phyloP scores from a whole-genome alignment of 495 filamentous ascomycete species.

The Penicillium argentinense region DNA sequence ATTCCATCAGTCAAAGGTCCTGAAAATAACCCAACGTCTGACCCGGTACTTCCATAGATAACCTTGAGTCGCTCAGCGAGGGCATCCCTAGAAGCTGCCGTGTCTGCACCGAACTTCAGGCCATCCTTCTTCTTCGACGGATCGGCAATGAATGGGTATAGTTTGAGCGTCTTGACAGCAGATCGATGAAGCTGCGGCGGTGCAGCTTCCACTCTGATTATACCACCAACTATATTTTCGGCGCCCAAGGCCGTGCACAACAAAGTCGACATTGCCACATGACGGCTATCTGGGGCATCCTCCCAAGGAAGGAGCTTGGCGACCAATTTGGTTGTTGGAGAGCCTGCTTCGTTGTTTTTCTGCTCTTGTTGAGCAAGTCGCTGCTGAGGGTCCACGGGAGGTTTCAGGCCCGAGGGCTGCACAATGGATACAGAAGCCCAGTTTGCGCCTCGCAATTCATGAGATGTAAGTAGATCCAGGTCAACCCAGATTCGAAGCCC shows the following conservation, averaged over 20 bases:
- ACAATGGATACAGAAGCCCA: constrained; percentile 77
- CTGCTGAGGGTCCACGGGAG: constrained; percentile 71
- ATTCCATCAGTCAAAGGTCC: constrained; percentile 90
- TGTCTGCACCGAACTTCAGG: constrained; percentile 86
- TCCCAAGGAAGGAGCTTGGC: constrained; percentile 78
- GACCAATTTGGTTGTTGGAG: constrained; percentile 67
- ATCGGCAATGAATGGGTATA: constrained; percentile 72
- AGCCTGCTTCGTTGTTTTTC: constrained; percentile 54
- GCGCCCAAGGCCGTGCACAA: constrained; percentile 71
- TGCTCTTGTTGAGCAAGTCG: constrained; percentile 61
- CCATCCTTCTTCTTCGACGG: constrained; percentile 56
- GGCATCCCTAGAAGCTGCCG: constrained; percentile 71
- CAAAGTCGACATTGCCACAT: constrained; percentile 71
- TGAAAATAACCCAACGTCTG: constrained; percentile 61
- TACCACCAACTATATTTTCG: constrained; percentile 76
- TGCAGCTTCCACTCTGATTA: constrained; percentile 79
- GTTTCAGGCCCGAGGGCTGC: constrained; percentile 74
- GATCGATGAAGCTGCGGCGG: constrained; percentile 57
- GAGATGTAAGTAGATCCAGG: constrained; percentile 64
- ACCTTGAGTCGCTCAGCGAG: constrained; percentile 54
- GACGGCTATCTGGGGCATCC: constrained; percentile 77
- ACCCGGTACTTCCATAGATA: constrained; percentile 39
- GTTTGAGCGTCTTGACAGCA: constrained; percentile 57
- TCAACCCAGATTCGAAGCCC: constrained; percentile 84
- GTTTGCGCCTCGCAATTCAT: constrained; percentile 67